phyloP scores from a whole-genome alignment of 1,139 yeast genomes.

The Lodderomyces theae region DNA sequence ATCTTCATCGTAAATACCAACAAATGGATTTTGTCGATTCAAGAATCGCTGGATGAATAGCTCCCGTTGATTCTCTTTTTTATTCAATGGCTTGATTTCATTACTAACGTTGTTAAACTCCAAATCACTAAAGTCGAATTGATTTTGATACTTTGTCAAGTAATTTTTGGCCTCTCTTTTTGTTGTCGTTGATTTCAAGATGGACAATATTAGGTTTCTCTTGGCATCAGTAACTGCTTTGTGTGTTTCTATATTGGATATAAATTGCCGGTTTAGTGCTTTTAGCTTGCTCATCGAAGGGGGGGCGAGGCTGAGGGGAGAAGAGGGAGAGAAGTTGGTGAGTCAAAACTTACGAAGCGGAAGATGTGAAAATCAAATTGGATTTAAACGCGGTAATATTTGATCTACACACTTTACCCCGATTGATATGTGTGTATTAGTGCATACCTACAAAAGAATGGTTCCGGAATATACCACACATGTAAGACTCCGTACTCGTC shows the following conservation, averaged over 20 bases:
- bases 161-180: conserved; percentile 72
- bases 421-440: too few relatives aligned
- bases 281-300: conserved; percentile 35
- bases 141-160: conserved; percentile 55
- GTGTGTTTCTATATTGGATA: conserved; percentile 40
- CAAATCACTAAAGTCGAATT: conserved; percentile 28
- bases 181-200: conserved; percentile 71
- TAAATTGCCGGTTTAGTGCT: conserved; percentile 30
- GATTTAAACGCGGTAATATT: conserved; percentile 7
- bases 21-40: conserved; percentile 32
- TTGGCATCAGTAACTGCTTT: conserved; percentile 35
- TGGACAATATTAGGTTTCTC: conserved; percentile 60
- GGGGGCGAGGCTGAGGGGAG: too few relatives aligned
- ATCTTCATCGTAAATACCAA: conserved; percentile 30
- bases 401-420: too few relatives aligned
- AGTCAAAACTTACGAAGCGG: neutral
- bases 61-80: conserved; percentile 34
- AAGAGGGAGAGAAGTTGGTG: neutral
- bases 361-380: neutral
- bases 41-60: conserved; percentile 42
- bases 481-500: too few relatives aligned
- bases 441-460: too few relatives aligned
- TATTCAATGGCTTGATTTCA: conserved; percentile 15
- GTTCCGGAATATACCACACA: too few relatives aligned
- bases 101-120: conserved; percentile 11